Conservation (phyloP, 2,329 filamentous ascomycete genomes). For the Claviceps monticola region DNA sequence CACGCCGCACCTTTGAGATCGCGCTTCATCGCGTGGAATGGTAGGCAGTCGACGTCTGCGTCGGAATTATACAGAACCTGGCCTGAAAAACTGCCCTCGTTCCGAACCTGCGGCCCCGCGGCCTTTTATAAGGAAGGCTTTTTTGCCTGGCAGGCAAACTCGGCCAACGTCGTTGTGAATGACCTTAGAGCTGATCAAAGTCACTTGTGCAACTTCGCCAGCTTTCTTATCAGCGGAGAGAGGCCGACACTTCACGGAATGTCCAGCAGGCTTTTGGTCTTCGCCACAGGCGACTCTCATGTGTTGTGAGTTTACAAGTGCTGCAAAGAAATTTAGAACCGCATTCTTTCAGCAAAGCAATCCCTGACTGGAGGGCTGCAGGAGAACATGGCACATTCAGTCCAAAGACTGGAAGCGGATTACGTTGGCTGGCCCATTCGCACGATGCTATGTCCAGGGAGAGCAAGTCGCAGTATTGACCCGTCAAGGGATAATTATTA, state of each 20-base stretch:
- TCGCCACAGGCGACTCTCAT: neutral
- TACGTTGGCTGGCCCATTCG: conserved; percentile 9
- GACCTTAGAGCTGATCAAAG: conserved; percentile 11
- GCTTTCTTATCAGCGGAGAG: conserved; percentile 7
- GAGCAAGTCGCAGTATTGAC: conserved; percentile 12
- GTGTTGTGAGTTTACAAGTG: conserved; percentile 5
- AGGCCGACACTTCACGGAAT: conserved; percentile 9
- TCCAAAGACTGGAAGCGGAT: conserved; percentile 9
- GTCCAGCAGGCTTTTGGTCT: conserved; percentile 5
- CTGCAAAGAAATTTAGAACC: neutral
- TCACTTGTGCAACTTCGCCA: conserved; percentile 9
- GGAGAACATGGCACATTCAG: conserved; percentile 11
- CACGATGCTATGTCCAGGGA: conserved; percentile 9
- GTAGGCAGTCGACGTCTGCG: neutral
- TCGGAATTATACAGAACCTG: neutral
- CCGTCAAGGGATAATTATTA: conserved; percentile 9
- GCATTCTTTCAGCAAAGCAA: neutral
- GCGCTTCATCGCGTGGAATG: conserved; percentile 9
- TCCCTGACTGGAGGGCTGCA: neutral
- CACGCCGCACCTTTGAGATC: conserved; percentile 5
- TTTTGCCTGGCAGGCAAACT: conserved; percentile 15
- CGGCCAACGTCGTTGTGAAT: conserved; percentile 12
- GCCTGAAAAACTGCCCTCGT: neutral
- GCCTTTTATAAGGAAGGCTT: conserved; percentile 12
- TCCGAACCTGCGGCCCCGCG: neutral